A percentile compares a stretch with the other conserved stretches of the same genome.
Evolutionary conservation across 441 rosid genomes (phyloP).

Genomic region (Syzygium malaccense): DNA sequence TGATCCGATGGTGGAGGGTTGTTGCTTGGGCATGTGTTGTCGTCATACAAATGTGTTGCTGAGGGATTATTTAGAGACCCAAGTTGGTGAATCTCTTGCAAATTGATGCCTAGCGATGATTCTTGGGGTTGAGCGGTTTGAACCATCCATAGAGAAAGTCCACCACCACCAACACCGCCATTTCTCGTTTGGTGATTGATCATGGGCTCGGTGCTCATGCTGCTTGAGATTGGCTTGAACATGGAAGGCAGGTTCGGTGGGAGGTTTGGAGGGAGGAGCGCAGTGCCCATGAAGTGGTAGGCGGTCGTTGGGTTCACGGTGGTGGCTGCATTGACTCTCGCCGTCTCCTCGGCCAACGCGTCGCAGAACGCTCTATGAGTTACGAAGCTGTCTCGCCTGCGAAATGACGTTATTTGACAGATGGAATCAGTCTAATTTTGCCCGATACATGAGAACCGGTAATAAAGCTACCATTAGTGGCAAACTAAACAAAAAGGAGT

Average conservation of each 20-base stretch:
- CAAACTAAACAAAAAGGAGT: neutral
- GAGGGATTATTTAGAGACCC: conserved; percentile 16
- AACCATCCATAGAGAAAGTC: conserved; percentile 58
- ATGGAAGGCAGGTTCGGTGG: conserved; percentile 42
- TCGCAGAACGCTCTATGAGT: conserved; percentile 96
- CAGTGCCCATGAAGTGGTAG: conserved; percentile 46
- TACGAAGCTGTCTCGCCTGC: conserved; percentile 89
- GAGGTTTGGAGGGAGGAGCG: conserved; percentile 24
- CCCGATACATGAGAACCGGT: neutral
- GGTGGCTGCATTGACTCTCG: conserved; percentile 66
- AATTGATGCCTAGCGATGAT: conserved; percentile 21
- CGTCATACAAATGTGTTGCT: conserved; percentile 1
- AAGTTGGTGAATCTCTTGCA: conserved; percentile 30
- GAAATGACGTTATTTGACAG: neutral
- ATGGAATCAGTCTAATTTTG: neutral
- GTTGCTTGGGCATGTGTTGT: neutral
- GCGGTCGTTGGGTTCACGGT: conserved; percentile 21
- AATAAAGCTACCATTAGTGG: neutral
- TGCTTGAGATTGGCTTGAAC: conserved; percentile 42
- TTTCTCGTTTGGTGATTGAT: conserved; percentile 28
- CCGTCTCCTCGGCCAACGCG: conserved; percentile 92
- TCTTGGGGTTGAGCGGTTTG: conserved; percentile 24
- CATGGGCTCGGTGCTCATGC: conserved; percentile 3
- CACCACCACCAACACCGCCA: neutral
- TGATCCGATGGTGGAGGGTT: conserved; percentile 18